These are phyloP conservation scores for Trypanosoma conorhini DNA, from an alignment of 208 protist genomes.

Conservation along the genomic window DNA sequence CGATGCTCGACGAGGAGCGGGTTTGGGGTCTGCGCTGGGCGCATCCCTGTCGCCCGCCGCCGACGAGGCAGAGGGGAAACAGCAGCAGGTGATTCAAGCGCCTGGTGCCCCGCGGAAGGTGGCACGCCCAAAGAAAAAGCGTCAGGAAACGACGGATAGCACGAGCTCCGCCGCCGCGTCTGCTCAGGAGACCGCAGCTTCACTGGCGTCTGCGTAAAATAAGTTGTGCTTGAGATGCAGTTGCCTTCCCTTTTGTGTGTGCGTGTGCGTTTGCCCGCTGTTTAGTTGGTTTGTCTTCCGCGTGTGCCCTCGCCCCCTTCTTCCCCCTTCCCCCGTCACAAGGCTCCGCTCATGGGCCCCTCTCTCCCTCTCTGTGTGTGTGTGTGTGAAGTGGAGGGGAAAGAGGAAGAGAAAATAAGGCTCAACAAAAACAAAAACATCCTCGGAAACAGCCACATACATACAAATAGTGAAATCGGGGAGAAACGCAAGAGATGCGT, in stretches of 20 bases:
- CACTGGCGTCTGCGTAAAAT: neutral
- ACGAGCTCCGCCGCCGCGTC: neutral
- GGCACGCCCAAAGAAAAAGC: conserved; percentile 35
- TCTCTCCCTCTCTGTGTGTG: neutral
- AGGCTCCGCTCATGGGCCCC: neutral
- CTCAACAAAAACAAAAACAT: neutral
- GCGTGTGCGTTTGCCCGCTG: neutral
- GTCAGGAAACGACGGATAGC: conserved; percentile 11
- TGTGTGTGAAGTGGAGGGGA: too few relatives aligned
- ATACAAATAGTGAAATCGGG: conserved; percentile 17
- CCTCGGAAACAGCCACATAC: conserved; percentile 18
- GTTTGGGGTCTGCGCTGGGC: neutral
- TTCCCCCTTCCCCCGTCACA: neutral
- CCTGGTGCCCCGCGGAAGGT: conserved; percentile 59
- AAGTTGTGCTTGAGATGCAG: neutral
- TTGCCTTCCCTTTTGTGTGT: neutral
- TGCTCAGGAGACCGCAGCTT: neutral
- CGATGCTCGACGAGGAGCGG: neutral
- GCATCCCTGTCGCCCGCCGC: neutral
- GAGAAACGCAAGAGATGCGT: conserved; percentile 2
- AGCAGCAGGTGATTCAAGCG: conserved; percentile 33
- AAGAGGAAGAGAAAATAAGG: neutral
- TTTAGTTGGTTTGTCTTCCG: neutral
- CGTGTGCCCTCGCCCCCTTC: neutral
- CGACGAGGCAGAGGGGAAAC: neutral